A percentile compares a stretch with the other conserved stretches of the same genome.
These are phyloP conservation scores for Punica granatum DNA, from an alignment of 345 rosid genomes.

Conservation along the genomic window DNA sequence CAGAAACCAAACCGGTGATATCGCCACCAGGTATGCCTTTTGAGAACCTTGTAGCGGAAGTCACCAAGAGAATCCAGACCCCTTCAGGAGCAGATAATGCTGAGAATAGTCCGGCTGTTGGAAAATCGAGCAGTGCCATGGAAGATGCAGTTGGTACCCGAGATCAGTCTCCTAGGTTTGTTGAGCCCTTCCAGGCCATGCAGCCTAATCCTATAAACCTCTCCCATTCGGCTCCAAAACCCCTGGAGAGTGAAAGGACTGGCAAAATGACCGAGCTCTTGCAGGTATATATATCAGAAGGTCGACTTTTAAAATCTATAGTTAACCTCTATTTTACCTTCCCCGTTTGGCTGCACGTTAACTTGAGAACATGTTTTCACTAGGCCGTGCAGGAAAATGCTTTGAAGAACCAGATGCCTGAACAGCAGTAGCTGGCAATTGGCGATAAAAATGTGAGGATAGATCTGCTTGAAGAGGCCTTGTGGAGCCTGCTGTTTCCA, in stretches of 20 bases:
- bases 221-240: slow-evolving; percentile 34
- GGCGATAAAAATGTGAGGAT: not conserved
- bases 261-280: slow-evolving; percentile 85
- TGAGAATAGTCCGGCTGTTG: slow-evolving; percentile 13
- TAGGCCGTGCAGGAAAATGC: slow-evolving; percentile 92
- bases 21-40: slow-evolving; percentile 31
- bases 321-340: not conserved
- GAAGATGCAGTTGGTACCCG: slow-evolving; percentile 20
- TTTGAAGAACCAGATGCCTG: slow-evolving; percentile 33
- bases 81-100: slow-evolving; percentile 27
- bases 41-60: slow-evolving; percentile 57
- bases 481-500: not conserved
- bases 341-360: not conserved
- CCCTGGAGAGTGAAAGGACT: slow-evolving; percentile 45
- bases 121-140: slow-evolving; percentile 11
- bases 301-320: slow-evolving; percentile 1
- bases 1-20: slow-evolving; percentile 18
- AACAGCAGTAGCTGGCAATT: slow-evolving; percentile 10
- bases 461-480: not conserved
- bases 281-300: slow-evolving; percentile 41
- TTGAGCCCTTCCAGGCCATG: slow-evolving; percentile 56
- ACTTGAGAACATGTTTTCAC: slow-evolving; percentile 1
- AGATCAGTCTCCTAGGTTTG: slow-evolving; percentile 43
- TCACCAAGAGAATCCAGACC: slow-evolving; percentile 35
- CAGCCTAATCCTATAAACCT: slow-evolving; percentile 30